Conservation (phyloP, 495 filamentous ascomycete species). For the Tuber umbilicatum region DNA sequence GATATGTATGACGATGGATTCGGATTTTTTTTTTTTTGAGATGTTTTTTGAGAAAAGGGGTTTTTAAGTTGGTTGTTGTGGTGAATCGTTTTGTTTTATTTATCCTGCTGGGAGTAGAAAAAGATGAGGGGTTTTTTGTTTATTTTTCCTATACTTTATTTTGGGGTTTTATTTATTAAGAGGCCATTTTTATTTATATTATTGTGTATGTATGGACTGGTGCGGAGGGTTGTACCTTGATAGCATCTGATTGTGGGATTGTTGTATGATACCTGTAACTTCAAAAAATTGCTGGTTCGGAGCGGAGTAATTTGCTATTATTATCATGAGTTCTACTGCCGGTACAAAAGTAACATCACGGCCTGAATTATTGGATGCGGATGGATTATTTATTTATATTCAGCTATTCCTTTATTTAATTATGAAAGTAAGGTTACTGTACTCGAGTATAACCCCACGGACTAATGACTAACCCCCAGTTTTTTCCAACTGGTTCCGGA, state of each 20-base stretch:
- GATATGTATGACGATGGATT: not conserved
- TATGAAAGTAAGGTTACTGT: not conserved
- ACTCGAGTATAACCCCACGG: not conserved
- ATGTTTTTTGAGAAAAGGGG: not conserved
- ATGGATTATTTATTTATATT: not conserved
- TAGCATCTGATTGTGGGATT: not conserved
- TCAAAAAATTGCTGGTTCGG: not conserved
- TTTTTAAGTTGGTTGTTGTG: not conserved
- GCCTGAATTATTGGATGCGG: not conserved
- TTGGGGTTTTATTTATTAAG: not conserved
- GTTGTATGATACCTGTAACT: constrained; percentile 6
- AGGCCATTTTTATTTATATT: not conserved
- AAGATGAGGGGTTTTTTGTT: not conserved
- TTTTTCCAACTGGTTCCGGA: not conserved
- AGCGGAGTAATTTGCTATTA: not conserved
- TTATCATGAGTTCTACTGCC: not conserved
- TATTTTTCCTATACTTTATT: not conserved
- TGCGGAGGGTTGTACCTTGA: not conserved
- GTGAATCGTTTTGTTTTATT: not conserved
- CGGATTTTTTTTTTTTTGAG: constrained; percentile 3
- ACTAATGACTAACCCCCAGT: not conserved
- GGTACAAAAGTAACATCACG: not conserved
- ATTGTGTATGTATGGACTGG: not conserved
- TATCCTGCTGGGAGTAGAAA: not conserved
- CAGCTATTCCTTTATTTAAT: not conserved